phyloP scores from a whole-genome alignment of 257 asterid species.

The Verbascum thapsus region DNA sequence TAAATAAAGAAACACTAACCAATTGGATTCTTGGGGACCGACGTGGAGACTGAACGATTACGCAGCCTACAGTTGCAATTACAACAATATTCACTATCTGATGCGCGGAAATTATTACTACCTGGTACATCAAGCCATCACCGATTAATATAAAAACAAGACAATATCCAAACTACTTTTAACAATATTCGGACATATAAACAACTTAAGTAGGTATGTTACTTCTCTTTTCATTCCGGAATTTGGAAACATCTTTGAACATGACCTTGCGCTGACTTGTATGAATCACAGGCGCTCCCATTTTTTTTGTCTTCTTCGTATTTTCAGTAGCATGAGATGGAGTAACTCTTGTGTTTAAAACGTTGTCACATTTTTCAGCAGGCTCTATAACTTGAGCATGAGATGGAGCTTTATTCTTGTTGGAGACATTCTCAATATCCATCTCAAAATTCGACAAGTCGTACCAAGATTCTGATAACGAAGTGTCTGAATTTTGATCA shows the following conservation, averaged over 20 bases:
- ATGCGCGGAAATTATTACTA: constrained; percentile 4
- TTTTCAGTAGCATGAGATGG: constrained; percentile 9
- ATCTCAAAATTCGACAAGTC: constrained; percentile 56
- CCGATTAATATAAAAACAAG: not conserved
- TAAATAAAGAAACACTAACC: constrained; percentile 32
- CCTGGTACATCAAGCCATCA: constrained; percentile 24
- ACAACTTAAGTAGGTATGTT: too few species aligned
- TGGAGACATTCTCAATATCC: constrained; percentile 12
- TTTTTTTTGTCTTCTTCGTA: constrained; percentile 14
- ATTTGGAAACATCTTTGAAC: constrained; percentile 16
- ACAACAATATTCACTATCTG: constrained; percentile 19
- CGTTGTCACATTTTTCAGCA: constrained; percentile 18
- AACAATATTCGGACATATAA: too few species aligned
- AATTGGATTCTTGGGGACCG: constrained; percentile 16
- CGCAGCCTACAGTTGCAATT: constrained; percentile 1
- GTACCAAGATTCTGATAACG: too few species aligned
- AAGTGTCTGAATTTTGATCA: constrained; percentile 14
- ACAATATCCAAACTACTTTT: not conserved
- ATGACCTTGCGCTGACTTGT: constrained; percentile 14
- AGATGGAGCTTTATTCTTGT: not conserved
- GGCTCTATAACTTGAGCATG: constrained; percentile 7
- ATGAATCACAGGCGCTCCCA: constrained; percentile 8
- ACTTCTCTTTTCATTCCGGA: constrained; percentile 28
- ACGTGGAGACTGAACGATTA: constrained; percentile 23
- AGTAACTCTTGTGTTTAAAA: constrained; percentile 1